Evolutionary conservation across 805 yeast genomes (phyloP).

Genomic region (Saccharomyces cerevisiae): DNA sequence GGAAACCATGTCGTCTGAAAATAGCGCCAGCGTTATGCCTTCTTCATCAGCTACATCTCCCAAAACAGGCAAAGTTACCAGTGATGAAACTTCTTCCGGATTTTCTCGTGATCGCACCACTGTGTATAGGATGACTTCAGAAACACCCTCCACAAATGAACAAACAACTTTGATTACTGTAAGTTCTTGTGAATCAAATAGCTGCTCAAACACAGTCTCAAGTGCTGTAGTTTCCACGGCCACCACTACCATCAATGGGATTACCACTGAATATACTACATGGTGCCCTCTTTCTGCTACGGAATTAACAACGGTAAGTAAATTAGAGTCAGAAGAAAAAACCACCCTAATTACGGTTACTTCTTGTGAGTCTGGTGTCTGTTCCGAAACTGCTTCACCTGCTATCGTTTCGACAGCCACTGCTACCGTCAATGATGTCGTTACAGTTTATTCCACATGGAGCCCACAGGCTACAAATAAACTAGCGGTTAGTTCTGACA

Average conservation of each 20-base stretch:
- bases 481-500: slow-evolving; percentile 11
- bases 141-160: slow-evolving; percentile 1
- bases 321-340: slow-evolving; percentile 4
- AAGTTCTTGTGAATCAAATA: slow-evolving; percentile 25
- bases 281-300: slow-evolving; percentile 21
- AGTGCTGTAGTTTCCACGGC: slow-evolving; percentile 26
- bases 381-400: slow-evolving; percentile 23
- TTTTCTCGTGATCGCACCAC: not conserved
- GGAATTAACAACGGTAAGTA: not conserved
- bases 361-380: slow-evolving; percentile 23
- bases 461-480: slow-evolving; percentile 18
- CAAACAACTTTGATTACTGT: slow-evolving; percentile 27
- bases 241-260: slow-evolving; percentile 26
- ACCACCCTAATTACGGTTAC: slow-evolving; percentile 23
- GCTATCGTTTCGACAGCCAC: slow-evolving; percentile 28
- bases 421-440: slow-evolving; percentile 24
- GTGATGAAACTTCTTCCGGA: not conserved
- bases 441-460: slow-evolving; percentile 29
- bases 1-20: not conserved
- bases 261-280: slow-evolving; percentile 30
- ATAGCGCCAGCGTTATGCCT: not conserved
- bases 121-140: slow-evolving; percentile 3
- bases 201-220: slow-evolving; percentile 23
- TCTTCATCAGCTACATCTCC: not conserved
- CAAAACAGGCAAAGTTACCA: not conserved